Base-by-base conservation (phyloP, 805 yeast genomes). In the Zygosaccharomyces lentus region DNA sequence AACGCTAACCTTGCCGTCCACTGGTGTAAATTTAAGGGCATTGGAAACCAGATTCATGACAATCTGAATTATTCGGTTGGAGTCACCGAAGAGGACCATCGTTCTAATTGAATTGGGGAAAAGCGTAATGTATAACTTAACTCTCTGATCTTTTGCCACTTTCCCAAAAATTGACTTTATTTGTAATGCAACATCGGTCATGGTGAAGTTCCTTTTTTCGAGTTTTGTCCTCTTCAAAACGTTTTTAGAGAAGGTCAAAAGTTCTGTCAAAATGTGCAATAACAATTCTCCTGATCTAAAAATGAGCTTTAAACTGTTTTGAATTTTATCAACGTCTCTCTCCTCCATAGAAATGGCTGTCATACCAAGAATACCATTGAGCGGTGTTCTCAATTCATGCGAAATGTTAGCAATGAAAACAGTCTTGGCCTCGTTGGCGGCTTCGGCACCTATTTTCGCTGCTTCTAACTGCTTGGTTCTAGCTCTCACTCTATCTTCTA, bases 361-460 rank as follows among this genome's bases (percentile, higher is more conserved):
- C 90, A 91, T 87, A 52, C 98, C 98, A 45, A 93, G 70, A 34
- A 93, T 93, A 62, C 99, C 99, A 64, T 93, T 93, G 51, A 93
- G 71, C 1, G 99, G 99, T 0, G 98, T 93, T 56, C 98, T 78
- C 59, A 93, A 73, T 69, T 93, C 99, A 64, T 88, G 96, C 0
- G 96, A 87, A 13, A 88, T 89, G 55, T 90, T 87, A 2, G 96
- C 96, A 57, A 88, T 83, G 62, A 88, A 88, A 6, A 87, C 89
- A 6, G 98, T 90, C 61, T 93, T 93, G 2, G 98, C 96, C 56
- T 93, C 97, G 64, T 91, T 91, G 1, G 99, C 99, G 24, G 84
- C 80, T 67, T 91, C 97, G 0, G 96, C 97, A 61, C 84, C 86
- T 25, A 84, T 76, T 56, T 87, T 86, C 8, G 96, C 93, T 1